phyloP scores from a whole-genome alignment of 768 basidiomycete species.

The Russula earlei region DNA sequence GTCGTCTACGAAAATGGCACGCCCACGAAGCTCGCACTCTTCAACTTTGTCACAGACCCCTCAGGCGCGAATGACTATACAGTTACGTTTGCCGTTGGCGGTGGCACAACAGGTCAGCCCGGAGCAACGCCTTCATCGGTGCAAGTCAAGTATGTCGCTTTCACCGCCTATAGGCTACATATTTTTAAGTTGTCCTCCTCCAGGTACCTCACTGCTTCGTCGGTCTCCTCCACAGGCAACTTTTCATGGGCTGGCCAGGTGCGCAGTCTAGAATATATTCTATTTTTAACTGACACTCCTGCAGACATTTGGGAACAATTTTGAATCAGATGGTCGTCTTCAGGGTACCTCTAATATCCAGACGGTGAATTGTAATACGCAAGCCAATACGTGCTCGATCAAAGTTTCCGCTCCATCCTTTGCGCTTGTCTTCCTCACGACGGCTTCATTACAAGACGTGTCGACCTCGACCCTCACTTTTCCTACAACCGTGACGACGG shows the following conservation, averaged over 20 bases:
- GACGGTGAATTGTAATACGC: constrained; percentile 50
- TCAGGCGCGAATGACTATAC: constrained; percentile 46
- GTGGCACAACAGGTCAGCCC: constrained; percentile 32
- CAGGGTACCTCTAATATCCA: constrained; percentile 44
- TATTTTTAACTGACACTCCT: not conserved
- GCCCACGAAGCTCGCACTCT: constrained; percentile 52
- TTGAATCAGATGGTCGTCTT: constrained; percentile 60
- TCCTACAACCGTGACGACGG: constrained; percentile 48
- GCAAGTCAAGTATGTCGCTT: constrained; percentile 40
- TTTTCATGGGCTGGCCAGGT: constrained; percentile 77
- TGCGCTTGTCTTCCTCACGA: constrained; percentile 63
- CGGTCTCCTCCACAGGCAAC: constrained; percentile 51
- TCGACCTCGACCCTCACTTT: constrained; percentile 35
- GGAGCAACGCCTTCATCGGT: constrained; percentile 37
- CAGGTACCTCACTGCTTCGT: constrained; percentile 48
- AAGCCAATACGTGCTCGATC: constrained; percentile 45
- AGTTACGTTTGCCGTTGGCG: constrained; percentile 40
- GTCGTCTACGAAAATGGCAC: constrained; percentile 65
- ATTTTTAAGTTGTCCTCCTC: not conserved
- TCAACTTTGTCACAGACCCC: constrained; percentile 63
- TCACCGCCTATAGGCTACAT: not conserved
- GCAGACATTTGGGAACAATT: constrained; percentile 52
- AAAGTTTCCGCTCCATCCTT: constrained; percentile 62
- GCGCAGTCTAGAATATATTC: constrained; percentile 9
- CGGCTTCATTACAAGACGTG: constrained; percentile 31